Percentiles rank a stretch among this genome's conserved stretches.
These are phyloP conservation scores for Herpetomonas samuelpessoai DNA, from an alignment of 208 protist species.

Conservation along the genomic window DNA sequence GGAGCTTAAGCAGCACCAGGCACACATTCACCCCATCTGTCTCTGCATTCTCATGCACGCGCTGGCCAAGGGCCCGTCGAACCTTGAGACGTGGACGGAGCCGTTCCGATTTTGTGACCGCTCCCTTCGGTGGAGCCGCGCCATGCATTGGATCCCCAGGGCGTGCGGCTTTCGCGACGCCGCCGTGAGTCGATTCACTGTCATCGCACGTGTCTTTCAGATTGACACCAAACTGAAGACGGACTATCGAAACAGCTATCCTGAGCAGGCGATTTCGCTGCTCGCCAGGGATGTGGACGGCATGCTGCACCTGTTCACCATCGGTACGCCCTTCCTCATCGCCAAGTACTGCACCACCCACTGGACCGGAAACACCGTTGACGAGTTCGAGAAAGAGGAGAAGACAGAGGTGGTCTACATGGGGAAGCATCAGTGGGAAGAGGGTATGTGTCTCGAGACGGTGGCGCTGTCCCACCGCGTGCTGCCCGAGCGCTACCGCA, in stretches of 20 bases:
- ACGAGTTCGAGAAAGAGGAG: constrained; percentile 58
- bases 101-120: constrained; percentile 82
- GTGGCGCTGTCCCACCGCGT: constrained; percentile 77
- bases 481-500: constrained; percentile 70
- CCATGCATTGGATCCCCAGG: constrained; percentile 80
- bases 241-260: constrained; percentile 53
- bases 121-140: constrained; percentile 57
- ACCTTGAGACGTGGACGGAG: constrained; percentile 84
- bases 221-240: constrained; percentile 49
- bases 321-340: constrained; percentile 79
- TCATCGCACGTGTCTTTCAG: constrained; percentile 79
- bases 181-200: constrained; percentile 43
- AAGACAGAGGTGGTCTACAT: constrained; percentile 71
- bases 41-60: constrained; percentile 75
- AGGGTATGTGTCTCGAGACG: constrained; percentile 66
- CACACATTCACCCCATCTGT: constrained; percentile 62
- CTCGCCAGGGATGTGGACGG: constrained; percentile 50
- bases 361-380: constrained; percentile 66
- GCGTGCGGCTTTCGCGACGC: constrained; percentile 66
- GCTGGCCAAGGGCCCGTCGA: constrained; percentile 37
- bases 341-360: constrained; percentile 55
- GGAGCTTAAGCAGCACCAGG: constrained; percentile 32
- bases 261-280: constrained; percentile 78
- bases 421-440: constrained; percentile 81
- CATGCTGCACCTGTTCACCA: constrained; percentile 79